Base-by-base conservation (phyloP, 805 yeast species). In the Barnettozyma populi region DNA sequence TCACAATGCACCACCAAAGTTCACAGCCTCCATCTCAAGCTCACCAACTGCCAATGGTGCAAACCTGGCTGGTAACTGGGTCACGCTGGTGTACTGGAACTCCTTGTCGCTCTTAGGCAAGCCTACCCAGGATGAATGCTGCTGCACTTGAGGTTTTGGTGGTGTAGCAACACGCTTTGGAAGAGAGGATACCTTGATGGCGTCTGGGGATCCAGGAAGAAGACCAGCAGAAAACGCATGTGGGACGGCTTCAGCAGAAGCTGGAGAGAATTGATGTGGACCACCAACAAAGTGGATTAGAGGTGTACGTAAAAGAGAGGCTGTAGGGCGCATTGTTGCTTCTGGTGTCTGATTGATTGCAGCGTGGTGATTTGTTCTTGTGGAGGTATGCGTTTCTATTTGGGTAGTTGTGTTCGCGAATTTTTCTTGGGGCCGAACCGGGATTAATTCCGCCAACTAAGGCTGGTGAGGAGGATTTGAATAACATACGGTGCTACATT, bases 231-330 rank as follows among this genome's bases (percentile, higher is more conserved):
- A 74, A 56, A 58, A 64, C 36, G 72, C 73, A 53, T 71, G 75
- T 42, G 67, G 71, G 25, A 64, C 61, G 39, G 65, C 53, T 2
- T 71, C 64, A 41, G 71, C 67, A 53, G 64, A 59, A 48, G 75
- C 60, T 63, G 73, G 68, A 50, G 66, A 66, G 49, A 70, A 63
- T 27, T 71, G 61, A 64, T 83, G 88, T 43, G 89, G 84, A 41
- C 90, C 90, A 37, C 97, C 97, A 41, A 89, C 78, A 63, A 92
- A 92, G 61, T 84, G 85, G 69, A 92, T 92, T 65, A 82, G 72
- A 14, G 95, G 97, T 21, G 52, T 54, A 49, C 25, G 62, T 5
- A 37, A 29, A 9, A 37, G 41, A 19, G 29, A 7, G 41, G 41
- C 18, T 60, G 70, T 56, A 27, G 61, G 56, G 46, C 68, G 69